These are phyloP conservation scores for Lentinula edodes DNA, from an alignment of 768 basidiomycete species.

Conservation along the genomic window DNA sequence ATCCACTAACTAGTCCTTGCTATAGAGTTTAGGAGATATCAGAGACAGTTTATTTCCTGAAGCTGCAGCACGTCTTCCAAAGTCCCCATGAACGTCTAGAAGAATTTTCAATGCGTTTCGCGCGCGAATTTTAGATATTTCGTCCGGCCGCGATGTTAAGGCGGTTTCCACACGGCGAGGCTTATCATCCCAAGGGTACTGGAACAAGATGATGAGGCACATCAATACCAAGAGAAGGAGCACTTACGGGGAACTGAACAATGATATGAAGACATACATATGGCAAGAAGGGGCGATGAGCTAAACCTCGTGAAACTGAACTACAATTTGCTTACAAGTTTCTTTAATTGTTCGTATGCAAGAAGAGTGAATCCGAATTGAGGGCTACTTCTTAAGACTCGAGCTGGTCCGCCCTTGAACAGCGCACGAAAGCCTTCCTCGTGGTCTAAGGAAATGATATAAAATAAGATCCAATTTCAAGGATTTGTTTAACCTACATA, in stretches of 20 bases:
- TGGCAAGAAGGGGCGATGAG: background rate
- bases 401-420: conserved; percentile 90
- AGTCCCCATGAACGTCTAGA: conserved; percentile 87
- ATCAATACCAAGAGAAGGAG: conserved; percentile 16
- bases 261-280: background rate
- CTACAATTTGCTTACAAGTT: conserved; percentile 30
- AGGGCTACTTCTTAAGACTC: conserved; percentile 81
- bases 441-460: conserved; percentile 45
- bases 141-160: conserved; percentile 68
- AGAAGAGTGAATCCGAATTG: conserved; percentile 94
- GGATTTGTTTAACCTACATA: conserved; percentile 50
- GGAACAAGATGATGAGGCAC: conserved; percentile 10
- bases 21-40: conserved; percentile 24
- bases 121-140: conserved; percentile 84
- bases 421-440: conserved; percentile 89
- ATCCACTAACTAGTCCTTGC: conserved; percentile 5
- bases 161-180: conserved; percentile 64
- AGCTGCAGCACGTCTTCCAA: conserved; percentile 55
- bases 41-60: conserved; percentile 33
- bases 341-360: conserved; percentile 70
- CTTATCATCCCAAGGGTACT: conserved; percentile 82
- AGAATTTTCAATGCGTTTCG: conserved; percentile 93
- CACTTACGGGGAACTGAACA: conserved; percentile 41
- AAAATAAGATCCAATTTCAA: background rate
- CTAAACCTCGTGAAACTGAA: background rate